Base-by-base conservation (phyloP, 75 land plant genomes). In the Adiantum capillusveneris region DNA sequence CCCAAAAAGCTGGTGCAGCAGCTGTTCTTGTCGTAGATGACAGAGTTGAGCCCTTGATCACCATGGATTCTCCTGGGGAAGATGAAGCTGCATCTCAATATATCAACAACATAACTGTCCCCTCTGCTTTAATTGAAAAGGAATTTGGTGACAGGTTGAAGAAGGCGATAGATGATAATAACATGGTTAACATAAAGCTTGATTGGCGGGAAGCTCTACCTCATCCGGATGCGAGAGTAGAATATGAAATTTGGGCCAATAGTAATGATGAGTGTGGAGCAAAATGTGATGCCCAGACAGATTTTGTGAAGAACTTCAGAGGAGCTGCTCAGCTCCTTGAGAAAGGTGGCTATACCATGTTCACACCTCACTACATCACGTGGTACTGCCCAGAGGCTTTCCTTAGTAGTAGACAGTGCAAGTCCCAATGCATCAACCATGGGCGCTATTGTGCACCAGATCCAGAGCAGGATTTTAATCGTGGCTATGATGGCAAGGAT, bases 51-150 rank as follows among this genome's bases (percentile, higher is more conserved):
- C 81, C 84, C 22, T 62, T 91, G 41, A 73, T 91, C 21, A 87
- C 88, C 16, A 87, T 91, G 93, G 97, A 87, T 59, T 73, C 74
- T 17, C 88, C 97, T n/a, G 81, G 79, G 56, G 92, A 87, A 61
- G 88, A 77, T 19, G 43, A 63, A n/a, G 44, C 63, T 0, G 44
- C 62, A 2, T 69, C 88, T 0, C 67, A 84, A 39, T 91, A 81
- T 61, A 42, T 91, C 0, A 67, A 79, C 22, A 84, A 87, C 45
- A 87, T 91, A 25, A 75, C 84, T 7, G 78, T 91, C 22, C 93
- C 97, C 1, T 79, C 88, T 1, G 86, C 88, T 11, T 74, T 91
- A 11, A 82, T 91, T 55, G 53, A 72, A n/a, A 75, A 75, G 31
- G 31, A 11, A 11, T 71, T 71, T 18, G 74, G 55, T 5, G 74